These are phyloP conservation scores for Avena atlantica DNA, from an alignment of 176 grass and related monocot species.

Conservation along the genomic window DNA sequence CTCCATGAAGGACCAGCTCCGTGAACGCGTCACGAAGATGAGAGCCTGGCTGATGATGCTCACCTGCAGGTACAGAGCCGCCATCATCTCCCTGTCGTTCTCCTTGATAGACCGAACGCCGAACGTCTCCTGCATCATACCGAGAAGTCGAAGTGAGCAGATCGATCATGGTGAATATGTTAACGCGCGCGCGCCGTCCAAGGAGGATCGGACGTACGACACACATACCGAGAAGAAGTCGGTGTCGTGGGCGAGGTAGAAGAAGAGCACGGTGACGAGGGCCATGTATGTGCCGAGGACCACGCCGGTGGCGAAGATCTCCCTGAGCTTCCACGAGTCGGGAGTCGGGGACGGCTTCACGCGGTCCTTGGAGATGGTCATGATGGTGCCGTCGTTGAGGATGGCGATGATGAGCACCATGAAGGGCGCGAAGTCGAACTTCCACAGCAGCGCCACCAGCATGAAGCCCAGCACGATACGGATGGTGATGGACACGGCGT, in stretches of 20 bases:
- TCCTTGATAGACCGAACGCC: conserved; percentile 67
- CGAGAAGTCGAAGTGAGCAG: too few relatives aligned
- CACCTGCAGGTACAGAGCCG: conserved; percentile 89
- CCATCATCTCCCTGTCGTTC: conserved; percentile 63
- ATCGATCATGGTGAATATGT: not conserved
- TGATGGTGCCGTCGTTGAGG: conserved; percentile 99
- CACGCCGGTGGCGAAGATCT: conserved; percentile 89
- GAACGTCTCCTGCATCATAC: conserved; percentile 34
- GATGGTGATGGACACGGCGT: conserved; percentile 98
- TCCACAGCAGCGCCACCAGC: conserved; percentile 90
- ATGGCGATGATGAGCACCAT: conserved; percentile 98
- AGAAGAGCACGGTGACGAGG: conserved; percentile 83
- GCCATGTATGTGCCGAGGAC: conserved; percentile 97
- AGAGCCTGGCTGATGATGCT: conserved; percentile 95
- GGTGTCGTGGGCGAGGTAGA: conserved; percentile 81
- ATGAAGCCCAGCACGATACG: conserved; percentile 93
- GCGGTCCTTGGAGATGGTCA: conserved; percentile 99
- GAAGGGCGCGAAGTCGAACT: conserved; percentile 97
- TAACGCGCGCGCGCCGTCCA: not conserved
- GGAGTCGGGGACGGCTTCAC: conserved; percentile 89
- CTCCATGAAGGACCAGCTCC: conserved; percentile 90
- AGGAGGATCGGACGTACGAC: not conserved
- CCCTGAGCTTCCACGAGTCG: conserved; percentile 96
- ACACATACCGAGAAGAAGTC: conserved; percentile 64
- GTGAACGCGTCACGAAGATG: conserved; percentile 86